Conservation (phyloP, 805 yeast genomes). For the Saccharomycopsis vini region DNA sequence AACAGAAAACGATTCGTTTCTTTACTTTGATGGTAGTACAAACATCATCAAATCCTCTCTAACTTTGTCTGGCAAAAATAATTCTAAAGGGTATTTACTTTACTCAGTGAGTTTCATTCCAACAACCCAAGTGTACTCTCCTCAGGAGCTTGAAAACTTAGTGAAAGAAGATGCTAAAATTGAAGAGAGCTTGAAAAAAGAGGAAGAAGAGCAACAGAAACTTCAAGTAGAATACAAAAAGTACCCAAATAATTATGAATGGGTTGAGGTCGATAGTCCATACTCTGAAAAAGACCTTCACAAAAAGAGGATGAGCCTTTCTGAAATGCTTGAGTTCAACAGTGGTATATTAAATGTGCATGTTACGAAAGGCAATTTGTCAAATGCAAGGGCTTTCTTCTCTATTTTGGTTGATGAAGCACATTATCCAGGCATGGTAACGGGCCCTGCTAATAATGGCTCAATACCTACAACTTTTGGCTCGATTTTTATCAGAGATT, state of each 20-base stretch:
- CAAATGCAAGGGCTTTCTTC: slow-evolving; percentile 40
- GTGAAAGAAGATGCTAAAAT: slow-evolving; percentile 33
- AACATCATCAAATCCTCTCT: slow-evolving; percentile 32
- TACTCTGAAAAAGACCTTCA: slow-evolving; percentile 29
- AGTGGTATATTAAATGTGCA: slow-evolving; percentile 57
- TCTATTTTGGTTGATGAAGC: slow-evolving; percentile 61
- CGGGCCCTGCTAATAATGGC: slow-evolving; percentile 41
- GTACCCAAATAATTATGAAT: slow-evolving; percentile 55
- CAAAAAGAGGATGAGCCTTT: slow-evolving; percentile 39
- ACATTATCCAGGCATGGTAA: slow-evolving; percentile 46
- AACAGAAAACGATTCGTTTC: slow-evolving; percentile 37
- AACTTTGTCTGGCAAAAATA: slow-evolving; percentile 28
- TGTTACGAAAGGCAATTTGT: slow-evolving; percentile 40
- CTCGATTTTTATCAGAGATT: slow-evolving; percentile 60
- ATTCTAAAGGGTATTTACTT: slow-evolving; percentile 42
- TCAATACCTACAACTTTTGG: slow-evolving; percentile 40
- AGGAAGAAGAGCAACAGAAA: slow-evolving; percentile 35
- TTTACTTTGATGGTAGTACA: slow-evolving; percentile 43
- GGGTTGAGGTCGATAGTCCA: slow-evolving; percentile 42
- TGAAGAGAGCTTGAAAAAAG: slow-evolving; percentile 29
- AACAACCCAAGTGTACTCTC: slow-evolving; percentile 50
- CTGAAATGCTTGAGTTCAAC: slow-evolving; percentile 44
- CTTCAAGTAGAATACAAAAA: slow-evolving; percentile 44
- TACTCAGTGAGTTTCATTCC: slow-evolving; percentile 62
- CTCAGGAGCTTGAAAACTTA: slow-evolving; percentile 43